Evolutionary conservation across 176 grass and related monocot species (phyloP).

Genomic region (Phragmites australis): DNA sequence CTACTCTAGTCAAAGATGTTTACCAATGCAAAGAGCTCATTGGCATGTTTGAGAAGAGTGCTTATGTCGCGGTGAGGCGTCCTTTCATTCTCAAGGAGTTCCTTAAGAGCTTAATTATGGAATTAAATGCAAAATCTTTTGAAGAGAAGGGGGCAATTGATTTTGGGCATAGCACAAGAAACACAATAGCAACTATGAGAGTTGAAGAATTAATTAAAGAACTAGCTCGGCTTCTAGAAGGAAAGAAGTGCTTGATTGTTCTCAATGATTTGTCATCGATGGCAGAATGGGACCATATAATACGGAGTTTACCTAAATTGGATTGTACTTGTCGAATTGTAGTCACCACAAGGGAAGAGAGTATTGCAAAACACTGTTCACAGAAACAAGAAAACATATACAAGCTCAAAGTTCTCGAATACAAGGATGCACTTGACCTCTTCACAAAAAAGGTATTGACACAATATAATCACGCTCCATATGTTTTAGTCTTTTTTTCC

Average conservation of each 20-base stretch:
- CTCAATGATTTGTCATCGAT: not conserved
- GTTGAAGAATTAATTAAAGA: not conserved
- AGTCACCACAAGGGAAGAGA: constrained; percentile 12
- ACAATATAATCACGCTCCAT: not conserved
- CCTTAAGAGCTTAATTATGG: not conserved
- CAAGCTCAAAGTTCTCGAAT: not conserved
- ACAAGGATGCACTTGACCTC: not conserved
- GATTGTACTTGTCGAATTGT: not conserved
- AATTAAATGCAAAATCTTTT: not conserved
- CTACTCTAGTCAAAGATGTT: constrained; percentile 32
- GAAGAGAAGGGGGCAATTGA: not conserved
- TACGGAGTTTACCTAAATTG: not conserved
- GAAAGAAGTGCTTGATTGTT: constrained; percentile 14
- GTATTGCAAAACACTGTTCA: not conserved
- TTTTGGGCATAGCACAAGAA: not conserved
- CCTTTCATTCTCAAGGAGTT: constrained; percentile 11
- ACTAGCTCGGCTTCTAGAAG: not conserved
- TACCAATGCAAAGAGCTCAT: not conserved
- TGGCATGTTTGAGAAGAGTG: constrained; percentile 14
- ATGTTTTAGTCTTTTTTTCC: not conserved
- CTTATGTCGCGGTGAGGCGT: constrained; percentile 27
- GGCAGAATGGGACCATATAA: not conserved
- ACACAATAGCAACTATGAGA: not conserved
- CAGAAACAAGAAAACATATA: not conserved
- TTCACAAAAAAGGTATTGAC: constrained; percentile 15